These are phyloP conservation scores for Neurospora pannonica DNA, from an alignment of 495 filamentous ascomycete genomes.

Conservation along the genomic window DNA sequence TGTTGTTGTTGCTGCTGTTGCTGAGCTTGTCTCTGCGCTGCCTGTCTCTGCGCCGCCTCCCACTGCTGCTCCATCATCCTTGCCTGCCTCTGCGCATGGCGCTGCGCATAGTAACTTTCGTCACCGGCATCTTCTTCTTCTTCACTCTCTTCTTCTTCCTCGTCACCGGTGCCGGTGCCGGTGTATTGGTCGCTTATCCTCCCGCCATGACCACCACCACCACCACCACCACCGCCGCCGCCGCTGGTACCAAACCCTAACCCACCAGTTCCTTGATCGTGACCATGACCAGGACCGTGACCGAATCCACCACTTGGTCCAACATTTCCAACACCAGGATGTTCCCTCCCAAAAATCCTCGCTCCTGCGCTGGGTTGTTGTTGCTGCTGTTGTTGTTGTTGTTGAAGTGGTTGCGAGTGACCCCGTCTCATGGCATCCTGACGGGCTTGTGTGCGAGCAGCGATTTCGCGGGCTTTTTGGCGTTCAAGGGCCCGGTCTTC, in stretches of 20 bases:
- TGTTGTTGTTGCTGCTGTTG: neutral
- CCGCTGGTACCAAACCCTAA: neutral
- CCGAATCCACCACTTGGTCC: neutral
- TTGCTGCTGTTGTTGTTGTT: neutral
- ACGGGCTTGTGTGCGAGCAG: slow-evolving; percentile 4
- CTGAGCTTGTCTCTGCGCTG: neutral
- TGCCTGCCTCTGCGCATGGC: slow-evolving; percentile 7
- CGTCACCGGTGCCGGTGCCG: neutral
- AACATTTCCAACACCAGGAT: neutral
- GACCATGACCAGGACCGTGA: neutral
- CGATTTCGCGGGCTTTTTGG: slow-evolving; percentile 12
- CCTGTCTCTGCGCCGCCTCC: neutral
- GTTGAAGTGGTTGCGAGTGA: slow-evolving; percentile 3
- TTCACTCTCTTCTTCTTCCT: slow-evolving; percentile 1
- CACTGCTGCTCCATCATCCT: neutral
- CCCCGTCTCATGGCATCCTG: slow-evolving; percentile 8
- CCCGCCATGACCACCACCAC: too few relatives aligned
- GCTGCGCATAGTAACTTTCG: slow-evolving; percentile 8
- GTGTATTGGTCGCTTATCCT: neutral
- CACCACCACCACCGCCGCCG: neutral
- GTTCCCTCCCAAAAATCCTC: neutral
- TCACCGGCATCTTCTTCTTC: slow-evolving; percentile 16
- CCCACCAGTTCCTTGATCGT: neutral
- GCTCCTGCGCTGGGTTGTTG: neutral
- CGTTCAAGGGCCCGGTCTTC: slow-evolving; percentile 48